Evolutionary conservation across 495 filamentous ascomycete species (phyloP), one percentile per base, ranked within the genome.

Genomic region (Penicillium coprophilum): DNA sequence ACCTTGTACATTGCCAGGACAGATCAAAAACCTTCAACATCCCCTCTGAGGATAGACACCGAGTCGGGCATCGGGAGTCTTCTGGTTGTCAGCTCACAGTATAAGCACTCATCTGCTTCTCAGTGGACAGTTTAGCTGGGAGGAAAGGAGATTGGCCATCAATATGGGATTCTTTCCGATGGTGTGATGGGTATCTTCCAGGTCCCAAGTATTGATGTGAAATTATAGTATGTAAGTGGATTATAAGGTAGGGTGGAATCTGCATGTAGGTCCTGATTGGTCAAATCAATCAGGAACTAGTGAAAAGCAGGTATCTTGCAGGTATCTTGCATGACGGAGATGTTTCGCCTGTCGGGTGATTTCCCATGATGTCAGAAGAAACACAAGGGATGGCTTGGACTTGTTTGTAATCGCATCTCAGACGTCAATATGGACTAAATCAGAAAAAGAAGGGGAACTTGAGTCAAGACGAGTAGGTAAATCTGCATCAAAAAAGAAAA

Each of bases 321-420:
- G 38, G 36, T 43, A 43, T 41, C 36, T 41, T 43, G 38, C 48
- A 49, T 24, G 36, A 44, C 45, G 19, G n/a, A 43, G 10, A 24
- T 56, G 36, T 44, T 60, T 43, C 44, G 40, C 53, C 56, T 55
- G 55, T 55, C 46, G 58, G 53, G 19, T 53, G 58, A 64, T 61
- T 54, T 51, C 34, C 38, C 31, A 46, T 31, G 46, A 39, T 51
- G 34, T 56, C 32, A 41, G 50, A 56, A 32, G 24, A 17, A 20
- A 46, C 51, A 46, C 39, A 59, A 59, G 43, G 53, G 49, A 51
- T 51, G 50, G 45, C 40, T 17, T 55, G 28, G 50, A 41, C 38
- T 31, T 8, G 11, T 43, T 55, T 21, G 12, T 23, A 36, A 55
- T 43, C 15, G 20, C 23, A 17, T 47, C 19, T 27, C 28, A 32